Evolutionary conservation across 768 basidiomycete species (phyloP).

Genomic region (Rossbeevera mucosa): DNA sequence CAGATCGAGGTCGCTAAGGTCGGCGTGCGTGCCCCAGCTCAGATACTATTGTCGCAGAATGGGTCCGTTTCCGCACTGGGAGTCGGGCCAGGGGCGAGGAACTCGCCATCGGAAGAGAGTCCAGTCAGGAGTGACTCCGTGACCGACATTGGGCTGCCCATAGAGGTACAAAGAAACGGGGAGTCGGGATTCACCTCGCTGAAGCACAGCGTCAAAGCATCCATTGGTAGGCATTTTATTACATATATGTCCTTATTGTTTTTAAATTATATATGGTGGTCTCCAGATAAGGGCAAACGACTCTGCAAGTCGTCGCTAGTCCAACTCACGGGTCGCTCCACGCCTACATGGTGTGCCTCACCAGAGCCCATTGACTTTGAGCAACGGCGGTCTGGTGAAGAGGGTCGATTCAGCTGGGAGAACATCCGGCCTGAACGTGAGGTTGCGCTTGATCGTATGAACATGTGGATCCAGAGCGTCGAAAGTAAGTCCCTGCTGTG

Average conservation of each 20-base stretch:
- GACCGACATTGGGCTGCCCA: slow-evolving; percentile 24
- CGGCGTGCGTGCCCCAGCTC: slow-evolving; percentile 27
- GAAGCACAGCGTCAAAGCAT: slow-evolving; percentile 68
- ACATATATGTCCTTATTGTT: neutral
- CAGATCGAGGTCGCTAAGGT: slow-evolving; percentile 29
- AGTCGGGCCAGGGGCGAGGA: slow-evolving; percentile 5
- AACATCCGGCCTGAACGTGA: slow-evolving; percentile 31
- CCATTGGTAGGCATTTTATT: slow-evolving; percentile 53
- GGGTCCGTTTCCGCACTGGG: slow-evolving; percentile 20
- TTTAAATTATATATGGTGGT: neutral
- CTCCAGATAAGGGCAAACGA: slow-evolving; percentile 62
- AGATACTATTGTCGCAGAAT: slow-evolving; percentile 23
- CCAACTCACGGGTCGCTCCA: slow-evolving; percentile 33
- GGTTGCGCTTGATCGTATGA: slow-evolving; percentile 57
- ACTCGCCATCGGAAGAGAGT: slow-evolving; percentile 6
- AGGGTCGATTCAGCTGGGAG: slow-evolving; percentile 33
- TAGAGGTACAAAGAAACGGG: slow-evolving; percentile 18
- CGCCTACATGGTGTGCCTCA: slow-evolving; percentile 25
- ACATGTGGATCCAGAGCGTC: slow-evolving; percentile 76
- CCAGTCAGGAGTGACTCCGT: slow-evolving; percentile 9
- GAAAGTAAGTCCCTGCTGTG: slow-evolving; percentile 55
- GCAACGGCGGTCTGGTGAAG: slow-evolving; percentile 29
- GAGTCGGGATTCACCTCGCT: slow-evolving; percentile 47
- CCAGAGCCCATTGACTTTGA: slow-evolving; percentile 32
- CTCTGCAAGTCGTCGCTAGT: slow-evolving; percentile 63